Conservation (phyloP, 768 basidiomycete genomes). For the Mycena capillaripes region DNA sequence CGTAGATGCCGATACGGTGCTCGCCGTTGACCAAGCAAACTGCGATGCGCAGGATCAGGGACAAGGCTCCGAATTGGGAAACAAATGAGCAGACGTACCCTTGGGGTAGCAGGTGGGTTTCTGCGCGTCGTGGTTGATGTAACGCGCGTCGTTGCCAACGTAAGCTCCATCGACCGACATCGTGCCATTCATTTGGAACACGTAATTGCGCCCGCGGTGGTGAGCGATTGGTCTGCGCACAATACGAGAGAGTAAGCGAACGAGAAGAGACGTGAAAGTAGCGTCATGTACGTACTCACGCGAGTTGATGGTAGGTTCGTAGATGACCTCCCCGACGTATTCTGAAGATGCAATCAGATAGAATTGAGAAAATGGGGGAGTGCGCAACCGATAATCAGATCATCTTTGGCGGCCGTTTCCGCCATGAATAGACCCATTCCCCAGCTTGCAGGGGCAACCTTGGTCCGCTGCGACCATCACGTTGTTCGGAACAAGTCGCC, state of each 20-base stretch:
- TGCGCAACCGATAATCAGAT: conserved; percentile 66
- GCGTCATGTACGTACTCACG: conserved; percentile 62
- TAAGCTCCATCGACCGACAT: conserved; percentile 67
- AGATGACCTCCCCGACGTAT: conserved; percentile 76
- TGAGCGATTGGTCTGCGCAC: conserved; percentile 54
- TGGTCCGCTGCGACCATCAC: conserved; percentile 48
- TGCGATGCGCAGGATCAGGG: conserved; percentile 37
- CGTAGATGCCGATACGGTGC: conserved; percentile 75
- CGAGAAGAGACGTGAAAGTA: background rate
- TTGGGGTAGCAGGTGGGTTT: conserved; percentile 60
- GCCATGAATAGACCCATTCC: conserved; percentile 69
- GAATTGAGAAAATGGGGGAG: background rate
- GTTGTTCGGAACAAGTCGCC: background rate
- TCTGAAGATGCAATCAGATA: conserved; percentile 53
- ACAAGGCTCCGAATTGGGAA: background rate
- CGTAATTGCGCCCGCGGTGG: conserved; percentile 71
- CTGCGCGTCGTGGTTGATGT: conserved; percentile 70
- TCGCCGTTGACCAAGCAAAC: conserved; percentile 76
- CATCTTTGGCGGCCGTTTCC: conserved; percentile 58
- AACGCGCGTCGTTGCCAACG: conserved; percentile 75
- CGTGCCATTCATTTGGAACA: conserved; percentile 65
- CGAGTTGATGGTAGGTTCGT: conserved; percentile 60
- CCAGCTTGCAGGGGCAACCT: conserved; percentile 59
- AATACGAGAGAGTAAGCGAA: conserved; percentile 4
- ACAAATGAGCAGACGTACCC: conserved; percentile 50